These are phyloP conservation scores for Allium cepa DNA, from an alignment of 106 monocot genomes.

Conservation along the genomic window DNA sequence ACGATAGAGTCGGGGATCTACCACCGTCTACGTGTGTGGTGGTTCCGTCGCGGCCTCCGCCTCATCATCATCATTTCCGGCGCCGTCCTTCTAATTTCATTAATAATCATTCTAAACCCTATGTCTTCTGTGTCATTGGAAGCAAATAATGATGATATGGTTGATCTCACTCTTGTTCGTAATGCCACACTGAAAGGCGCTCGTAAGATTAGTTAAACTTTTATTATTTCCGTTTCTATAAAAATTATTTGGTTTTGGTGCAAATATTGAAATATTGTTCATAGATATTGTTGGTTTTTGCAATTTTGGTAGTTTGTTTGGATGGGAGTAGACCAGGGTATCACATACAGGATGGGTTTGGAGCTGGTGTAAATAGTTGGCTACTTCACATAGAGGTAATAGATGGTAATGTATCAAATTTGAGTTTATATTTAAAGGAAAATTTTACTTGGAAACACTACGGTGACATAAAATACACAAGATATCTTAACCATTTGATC, in stretches of 20 bases:
- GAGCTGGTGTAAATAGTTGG: constrained; percentile 60
- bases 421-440: no score
- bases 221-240: no score
- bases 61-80: constrained; percentile 1
- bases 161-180: constrained; percentile 53
- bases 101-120: constrained; percentile 14
- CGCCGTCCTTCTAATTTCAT: constrained; percentile 12
- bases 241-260: not conserved
- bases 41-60: constrained; percentile 11
- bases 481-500: no score
- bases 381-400: constrained; percentile 73
- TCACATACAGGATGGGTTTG: constrained; percentile 56
- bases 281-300: not conserved
- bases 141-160: constrained; percentile 10
- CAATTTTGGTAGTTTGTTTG: constrained; percentile 62
- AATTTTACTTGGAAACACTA: no score
- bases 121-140: not conserved
- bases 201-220: constrained; percentile 8
- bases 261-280: not conserved
- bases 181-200: constrained; percentile 54
- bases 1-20: constrained; percentile 1
- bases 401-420: no score
- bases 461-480: no score
- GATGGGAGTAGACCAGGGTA: constrained; percentile 78
- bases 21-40: constrained; percentile 23